phyloP scores from a whole-genome alignment of 441 rosid species.

The Populus hybrid region DNA sequence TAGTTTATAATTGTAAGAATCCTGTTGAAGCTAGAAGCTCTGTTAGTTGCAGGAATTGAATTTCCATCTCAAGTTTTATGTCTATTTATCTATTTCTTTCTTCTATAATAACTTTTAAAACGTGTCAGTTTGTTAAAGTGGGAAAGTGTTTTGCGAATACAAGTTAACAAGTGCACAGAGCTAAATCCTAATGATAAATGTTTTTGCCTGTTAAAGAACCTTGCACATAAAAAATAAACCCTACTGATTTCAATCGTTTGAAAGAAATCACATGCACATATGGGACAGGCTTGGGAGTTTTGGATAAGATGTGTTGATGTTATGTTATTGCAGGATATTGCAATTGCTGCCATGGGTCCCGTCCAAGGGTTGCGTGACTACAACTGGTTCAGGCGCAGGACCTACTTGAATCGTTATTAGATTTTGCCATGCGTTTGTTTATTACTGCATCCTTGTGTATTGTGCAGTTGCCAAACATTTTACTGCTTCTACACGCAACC shows the following conservation, averaged over 20 bases:
- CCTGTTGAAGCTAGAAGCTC: background rate
- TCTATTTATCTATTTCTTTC: too few species aligned
- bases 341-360: conserved; percentile 95
- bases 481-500: conserved; percentile 21
- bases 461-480: conserved; percentile 19
- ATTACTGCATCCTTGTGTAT: background rate
- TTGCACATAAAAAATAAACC: background rate
- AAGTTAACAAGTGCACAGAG: background rate
- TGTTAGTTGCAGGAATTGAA: background rate
- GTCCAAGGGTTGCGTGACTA: conserved; percentile 85
- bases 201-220: background rate
- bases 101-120: too few species aligned
- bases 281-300: background rate
- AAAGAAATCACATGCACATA: background rate
- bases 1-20: background rate
- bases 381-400: conserved; percentile 99
- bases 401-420: conserved; percentile 95
- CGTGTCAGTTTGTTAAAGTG: background rate
- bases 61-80: too few species aligned
- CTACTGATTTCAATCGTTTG: background rate
- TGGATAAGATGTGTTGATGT: background rate
- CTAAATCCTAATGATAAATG: background rate
- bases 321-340: conserved; percentile 62
- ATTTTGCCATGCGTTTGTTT: background rate
- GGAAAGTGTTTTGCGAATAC: background rate